Base-by-base conservation (phyloP, 106 monocot genomes). In the Chionographis japonica region DNA sequence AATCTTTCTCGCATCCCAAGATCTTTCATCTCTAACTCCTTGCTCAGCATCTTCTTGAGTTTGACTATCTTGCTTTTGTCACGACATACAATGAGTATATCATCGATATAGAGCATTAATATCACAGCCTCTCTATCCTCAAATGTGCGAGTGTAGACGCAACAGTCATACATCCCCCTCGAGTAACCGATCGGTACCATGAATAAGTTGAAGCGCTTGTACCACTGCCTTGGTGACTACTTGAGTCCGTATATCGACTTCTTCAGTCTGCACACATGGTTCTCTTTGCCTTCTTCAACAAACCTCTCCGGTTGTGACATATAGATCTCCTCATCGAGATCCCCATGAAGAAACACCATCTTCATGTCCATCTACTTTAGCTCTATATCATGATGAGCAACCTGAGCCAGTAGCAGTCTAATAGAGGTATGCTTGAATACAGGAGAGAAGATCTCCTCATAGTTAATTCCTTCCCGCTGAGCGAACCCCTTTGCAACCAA, bases 341-440 rank as follows among this genome's bases (percentile, higher is more conserved):
- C 36, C n/a, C 63, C 49, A 70, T 56, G 70, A 13, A 77, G 42
- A 56, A 76, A 76, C 0, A 56, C 36, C 1, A 40, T 74, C 41
- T 64, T 56, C 41, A 74, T 42, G 36, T 74, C 73, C 6, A 65
- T 9, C 12, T 65, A 42, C 15, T 65, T 49, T 9, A 74, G 41
- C 14, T 62, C 3, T 27, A 36, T 40, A 17, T 53, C 38, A 1
- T 20, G n/a, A 20, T 11, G 1, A 2, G 35, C 41, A 63, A 35
- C 56, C 14, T 43, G 3, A 6, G 35, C 58, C 54, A 43, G 42
- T 1, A 73, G 6, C 15, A 65, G 19, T 37, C 12, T 10, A 51
- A 71, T 71, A 8, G 61, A 61, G 6, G 52, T 16, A 71, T 60
- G 61, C 9, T 52, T 61, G 3, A 52, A 0, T 16, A 61, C 41